These are phyloP conservation scores for Phytophthora aleatoria DNA, from an alignment of 352 stramenopile species.

Conservation along the genomic window DNA sequence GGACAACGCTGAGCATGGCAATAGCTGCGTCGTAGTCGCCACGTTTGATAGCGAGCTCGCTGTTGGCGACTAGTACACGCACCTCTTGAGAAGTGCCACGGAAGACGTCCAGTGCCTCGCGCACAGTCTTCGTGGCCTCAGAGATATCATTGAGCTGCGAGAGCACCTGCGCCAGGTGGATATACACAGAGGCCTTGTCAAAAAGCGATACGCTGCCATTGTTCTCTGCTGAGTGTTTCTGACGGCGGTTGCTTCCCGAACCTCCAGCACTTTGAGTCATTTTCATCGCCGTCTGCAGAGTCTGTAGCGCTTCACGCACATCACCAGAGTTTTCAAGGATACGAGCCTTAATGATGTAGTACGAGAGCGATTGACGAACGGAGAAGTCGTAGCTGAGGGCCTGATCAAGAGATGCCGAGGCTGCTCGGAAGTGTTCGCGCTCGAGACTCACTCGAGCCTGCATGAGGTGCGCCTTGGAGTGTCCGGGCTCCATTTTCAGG, in stretches of 20 bases:
- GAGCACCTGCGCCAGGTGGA: slow-evolving; percentile 82
- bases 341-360: slow-evolving; percentile 90
- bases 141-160: slow-evolving; percentile 78
- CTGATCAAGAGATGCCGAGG: slow-evolving; percentile 82
- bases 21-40: slow-evolving; percentile 92
- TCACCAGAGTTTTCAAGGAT: slow-evolving; percentile 79
- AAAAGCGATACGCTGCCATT: slow-evolving; percentile 57
- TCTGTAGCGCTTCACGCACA: slow-evolving; percentile 77
- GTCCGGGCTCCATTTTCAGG: slow-evolving; percentile 78
- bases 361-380: slow-evolving; percentile 82
- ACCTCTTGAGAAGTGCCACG: slow-evolving; percentile 88
- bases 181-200: slow-evolving; percentile 89
- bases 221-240: slow-evolving; percentile 15
- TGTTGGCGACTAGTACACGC: slow-evolving; percentile 90
- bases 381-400: slow-evolving; percentile 91
- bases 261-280: slow-evolving; percentile 37
- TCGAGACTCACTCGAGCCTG: slow-evolving; percentile 84
- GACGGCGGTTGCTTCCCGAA: slow-evolving; percentile 15
- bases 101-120: slow-evolving; percentile 76
- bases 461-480: slow-evolving; percentile 82
- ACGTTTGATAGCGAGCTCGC: slow-evolving; percentile 89
- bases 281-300: slow-evolving; percentile 84
- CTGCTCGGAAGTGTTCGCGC: slow-evolving; percentile 72
- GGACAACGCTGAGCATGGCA: slow-evolving; percentile 89
- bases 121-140: slow-evolving; percentile 68